phyloP scores from a whole-genome alignment of 768 basidiomycete genomes.

The Mycena rosella region DNA sequence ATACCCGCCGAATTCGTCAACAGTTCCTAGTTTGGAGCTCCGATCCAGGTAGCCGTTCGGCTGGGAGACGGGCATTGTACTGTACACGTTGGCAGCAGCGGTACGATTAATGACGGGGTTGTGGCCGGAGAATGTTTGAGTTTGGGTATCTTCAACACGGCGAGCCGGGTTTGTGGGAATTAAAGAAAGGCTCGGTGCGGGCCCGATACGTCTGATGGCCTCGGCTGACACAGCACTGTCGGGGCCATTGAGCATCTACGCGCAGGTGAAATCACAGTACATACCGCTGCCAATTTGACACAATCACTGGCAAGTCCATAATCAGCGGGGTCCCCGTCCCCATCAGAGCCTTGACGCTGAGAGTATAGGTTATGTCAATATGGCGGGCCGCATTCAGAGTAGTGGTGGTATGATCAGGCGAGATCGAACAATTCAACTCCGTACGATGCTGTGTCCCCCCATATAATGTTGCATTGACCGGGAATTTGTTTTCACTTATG shows the following conservation, averaged over 20 bases:
- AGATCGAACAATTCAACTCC: constrained; percentile 79
- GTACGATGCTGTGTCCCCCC: constrained; percentile 78
- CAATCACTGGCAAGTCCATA: constrained; percentile 83
- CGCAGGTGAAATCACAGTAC: constrained; percentile 39
- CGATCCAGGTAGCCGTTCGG: constrained; percentile 6
- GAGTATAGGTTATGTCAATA: constrained; percentile 86
- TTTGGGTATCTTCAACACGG: constrained; percentile 24
- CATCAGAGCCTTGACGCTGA: constrained; percentile 83
- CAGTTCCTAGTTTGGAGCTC: constrained; percentile 20
- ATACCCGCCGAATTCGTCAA: constrained; percentile 39
- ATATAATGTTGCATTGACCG: constrained; percentile 80
- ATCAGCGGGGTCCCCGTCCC: constrained; percentile 73
- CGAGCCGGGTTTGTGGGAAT: constrained; percentile 41
- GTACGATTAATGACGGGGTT: constrained; percentile 31
- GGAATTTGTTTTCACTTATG: constrained; percentile 79
- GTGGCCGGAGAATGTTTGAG: constrained; percentile 37
- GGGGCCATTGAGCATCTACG: constrained; percentile 13
- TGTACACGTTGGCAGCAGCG: constrained; percentile 26
- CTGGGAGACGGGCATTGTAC: constrained; percentile 31
- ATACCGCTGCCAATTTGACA: constrained; percentile 90
- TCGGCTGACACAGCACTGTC: constrained; percentile 77
- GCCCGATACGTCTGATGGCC: constrained; percentile 71
- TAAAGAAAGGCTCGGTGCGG: constrained; percentile 61
- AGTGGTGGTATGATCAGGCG: constrained; percentile 81
- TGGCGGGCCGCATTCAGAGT: constrained; percentile 86